phyloP scores from a whole-genome alignment of 2,329 filamentous ascomycete genomes.

The Bipolaris bicolor region DNA sequence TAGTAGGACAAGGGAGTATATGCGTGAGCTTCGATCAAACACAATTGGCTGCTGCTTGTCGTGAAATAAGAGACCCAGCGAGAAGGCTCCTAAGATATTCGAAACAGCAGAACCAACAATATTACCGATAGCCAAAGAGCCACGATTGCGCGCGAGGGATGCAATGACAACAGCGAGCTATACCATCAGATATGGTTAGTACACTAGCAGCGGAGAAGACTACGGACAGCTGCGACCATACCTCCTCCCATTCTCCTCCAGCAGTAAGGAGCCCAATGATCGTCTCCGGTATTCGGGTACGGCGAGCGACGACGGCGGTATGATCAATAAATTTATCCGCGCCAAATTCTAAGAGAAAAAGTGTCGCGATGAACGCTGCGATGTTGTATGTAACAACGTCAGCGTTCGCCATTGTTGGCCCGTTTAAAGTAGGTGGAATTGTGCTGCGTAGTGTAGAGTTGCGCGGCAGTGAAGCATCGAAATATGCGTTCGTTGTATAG shows the following conservation, averaged over 20 bases:
- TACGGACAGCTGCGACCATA: slow-evolving; percentile 25
- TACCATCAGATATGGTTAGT: neutral
- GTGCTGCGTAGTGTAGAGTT: no score
- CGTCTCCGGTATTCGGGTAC: slow-evolving; percentile 54
- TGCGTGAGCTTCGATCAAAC: slow-evolving; percentile 58
- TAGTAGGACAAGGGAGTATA: slow-evolving; percentile 55
- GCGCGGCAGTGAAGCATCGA: no score
- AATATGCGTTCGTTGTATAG: no score
- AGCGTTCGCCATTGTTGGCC: neutral
- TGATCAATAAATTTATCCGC: slow-evolving; percentile 62
- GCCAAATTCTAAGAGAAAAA: slow-evolving; percentile 60
- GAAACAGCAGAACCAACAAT: slow-evolving; percentile 62
- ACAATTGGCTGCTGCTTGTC: slow-evolving; percentile 21
- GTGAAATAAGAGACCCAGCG: slow-evolving; percentile 57
- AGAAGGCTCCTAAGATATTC: slow-evolving; percentile 63
- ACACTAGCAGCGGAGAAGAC: neutral
- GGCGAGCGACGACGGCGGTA: slow-evolving; percentile 55
- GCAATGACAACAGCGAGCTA: slow-evolving; percentile 59
- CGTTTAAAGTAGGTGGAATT: no score
- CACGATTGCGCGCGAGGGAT: slow-evolving; percentile 54
- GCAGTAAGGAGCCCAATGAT: slow-evolving; percentile 60
- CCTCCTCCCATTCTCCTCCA: slow-evolving; percentile 64
- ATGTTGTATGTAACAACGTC: slow-evolving; percentile 32
- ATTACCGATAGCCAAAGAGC: slow-evolving; percentile 61
- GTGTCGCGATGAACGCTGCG: slow-evolving; percentile 23